Base-by-base conservation (phyloP, 2,329 filamentous ascomycete genomes). In the Aureobasidium uvarum region DNA sequence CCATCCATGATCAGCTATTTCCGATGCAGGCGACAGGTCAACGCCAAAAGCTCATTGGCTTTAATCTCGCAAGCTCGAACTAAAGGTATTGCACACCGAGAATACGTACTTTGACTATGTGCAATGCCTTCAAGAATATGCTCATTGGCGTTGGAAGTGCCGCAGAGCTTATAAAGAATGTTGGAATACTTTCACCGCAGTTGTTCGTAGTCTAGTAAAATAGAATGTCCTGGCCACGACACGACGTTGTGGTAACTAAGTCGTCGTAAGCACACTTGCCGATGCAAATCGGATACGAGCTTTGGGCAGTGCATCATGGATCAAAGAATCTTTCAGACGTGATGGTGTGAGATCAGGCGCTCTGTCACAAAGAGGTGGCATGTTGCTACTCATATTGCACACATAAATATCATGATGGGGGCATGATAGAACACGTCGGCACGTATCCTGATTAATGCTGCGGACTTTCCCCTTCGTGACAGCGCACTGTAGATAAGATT, bases 211-310 rank as follows among this genome's bases (percentile, higher is more conserved):
- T 36, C 33, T 36, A 13, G 33, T 41, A n/a, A 18, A 16, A 41
- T n/a, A 18, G 3, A 41, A 16, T 18, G n/a, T 16, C 1, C n/a
- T 36, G 14, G 50, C 14, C 31, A 38, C 31, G 51, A 38, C 33
- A 36, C 51, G 51, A 38, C n/a, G 25, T n/a, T 25, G 31, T 38
- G 51, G 51, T 18, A 14, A 52, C 5, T 13, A 11, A 16, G 51
- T 54, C 51, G 51, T 54, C 51, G 51, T 38, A 54, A 54, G 51
- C 51, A 52, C 8, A 36, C 28, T 52, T 36, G 50, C 31, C 31
- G 36, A 11, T 8, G 1, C n/a, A 6, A 54, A 13, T 23, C 33
- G 33, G 16, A 54, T 13, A 23, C 51, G 51, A 54, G 51, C 31
- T 54, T 8, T 23, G n/a, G 51, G 51, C 31, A 54, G 51, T 36